Evolutionary conservation across 768 basidiomycete genomes (phyloP), one percentile per base, ranked within the genome.

Genomic region (Krasilnikovozyma curviuscula): DNA sequence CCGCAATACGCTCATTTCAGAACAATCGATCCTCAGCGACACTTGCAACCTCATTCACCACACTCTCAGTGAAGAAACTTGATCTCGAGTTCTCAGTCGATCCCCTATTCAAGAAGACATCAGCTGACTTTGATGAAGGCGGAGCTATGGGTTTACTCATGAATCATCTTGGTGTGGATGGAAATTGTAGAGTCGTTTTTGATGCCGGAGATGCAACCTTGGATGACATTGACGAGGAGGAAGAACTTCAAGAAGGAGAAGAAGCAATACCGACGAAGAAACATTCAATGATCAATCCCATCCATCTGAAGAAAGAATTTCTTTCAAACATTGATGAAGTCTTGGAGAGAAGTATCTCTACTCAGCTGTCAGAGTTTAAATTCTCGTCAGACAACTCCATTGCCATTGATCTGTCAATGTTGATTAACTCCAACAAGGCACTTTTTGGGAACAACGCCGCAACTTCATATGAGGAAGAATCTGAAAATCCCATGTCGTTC

Each of bases 71-170:
- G 67, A 95, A 98, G 70, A 86, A 91, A 59, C 71, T 85, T 38
- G 93, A 98, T 50, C 73, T 97, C 28, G 93, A 95, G 61, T 93
- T 93, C 65, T 79, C 76, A 38, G 85, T 98, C 25, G 93, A 98
- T 61, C 93, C 93, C 1, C 70, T 98, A 29, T 98, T 98, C 69
- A 82, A 75, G 67, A 98, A 98, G 70, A 97, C 93, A 2, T 84
- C 80, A 58, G 91, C 84, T 21, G 93, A 98, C 61, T 97, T 98
- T 59, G 93, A 98, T 62, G 93, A 98, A 64, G 93, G 89, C 34
- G 91, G 93, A 40, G 93, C 93, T 0, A 79, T 83, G 51, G 93
- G 93, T 10, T 66, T 98, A 40, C 68, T 98, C 28, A 91, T 97
- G 89, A 97, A 98, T 60, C 93, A 98, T 60, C 70, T 98, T 1